Evolutionary conservation across 768 basidiomycete species (phyloP).

Genomic region (Galerina sulciceps): DNA sequence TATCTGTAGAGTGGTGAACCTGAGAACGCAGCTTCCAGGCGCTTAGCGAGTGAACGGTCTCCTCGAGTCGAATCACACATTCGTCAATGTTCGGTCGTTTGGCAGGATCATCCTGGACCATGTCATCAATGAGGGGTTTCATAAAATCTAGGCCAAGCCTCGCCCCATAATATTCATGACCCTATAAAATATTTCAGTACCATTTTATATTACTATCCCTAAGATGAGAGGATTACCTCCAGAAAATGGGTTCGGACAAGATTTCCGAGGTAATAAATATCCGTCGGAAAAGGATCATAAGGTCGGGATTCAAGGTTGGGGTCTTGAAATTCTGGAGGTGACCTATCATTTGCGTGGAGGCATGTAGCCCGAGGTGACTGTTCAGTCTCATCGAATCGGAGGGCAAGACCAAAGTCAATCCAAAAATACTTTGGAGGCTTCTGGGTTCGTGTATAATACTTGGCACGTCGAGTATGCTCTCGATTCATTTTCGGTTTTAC

Average conservation of each 20-base stretch:
- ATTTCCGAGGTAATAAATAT: slow-evolving; percentile 49
- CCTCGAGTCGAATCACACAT: slow-evolving; percentile 33
- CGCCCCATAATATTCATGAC: background rate
- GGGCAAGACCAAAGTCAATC: slow-evolving; percentile 42
- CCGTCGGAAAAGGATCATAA: slow-evolving; percentile 44
- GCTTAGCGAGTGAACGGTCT: slow-evolving; percentile 9
- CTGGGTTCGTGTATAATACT: slow-evolving; percentile 29
- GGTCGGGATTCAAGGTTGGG: slow-evolving; percentile 3
- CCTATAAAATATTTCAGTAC: background rate
- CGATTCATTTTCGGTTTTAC: slow-evolving; percentile 15
- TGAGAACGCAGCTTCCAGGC: slow-evolving; percentile 16
- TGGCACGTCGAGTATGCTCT: slow-evolving; percentile 21
- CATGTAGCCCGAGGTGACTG: slow-evolving; percentile 28
- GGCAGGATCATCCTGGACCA: slow-evolving; percentile 39
- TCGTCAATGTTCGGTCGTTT: slow-evolving; percentile 43
- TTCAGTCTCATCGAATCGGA: slow-evolving; percentile 27
- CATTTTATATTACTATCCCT: background rate
- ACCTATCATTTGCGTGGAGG: slow-evolving; percentile 43
- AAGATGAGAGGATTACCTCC: slow-evolving; percentile 23
- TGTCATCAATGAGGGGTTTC: slow-evolving; percentile 32
- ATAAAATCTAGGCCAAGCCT: slow-evolving; percentile 32
- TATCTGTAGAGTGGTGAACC: slow-evolving; percentile 3
- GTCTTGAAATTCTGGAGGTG: slow-evolving; percentile 36
- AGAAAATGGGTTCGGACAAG: slow-evolving; percentile 35
- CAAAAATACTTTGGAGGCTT: slow-evolving; percentile 37